These are phyloP conservation scores for Tylopilus sp. DNA, from an alignment of 768 basidiomycete species.

Conservation along the genomic window DNA sequence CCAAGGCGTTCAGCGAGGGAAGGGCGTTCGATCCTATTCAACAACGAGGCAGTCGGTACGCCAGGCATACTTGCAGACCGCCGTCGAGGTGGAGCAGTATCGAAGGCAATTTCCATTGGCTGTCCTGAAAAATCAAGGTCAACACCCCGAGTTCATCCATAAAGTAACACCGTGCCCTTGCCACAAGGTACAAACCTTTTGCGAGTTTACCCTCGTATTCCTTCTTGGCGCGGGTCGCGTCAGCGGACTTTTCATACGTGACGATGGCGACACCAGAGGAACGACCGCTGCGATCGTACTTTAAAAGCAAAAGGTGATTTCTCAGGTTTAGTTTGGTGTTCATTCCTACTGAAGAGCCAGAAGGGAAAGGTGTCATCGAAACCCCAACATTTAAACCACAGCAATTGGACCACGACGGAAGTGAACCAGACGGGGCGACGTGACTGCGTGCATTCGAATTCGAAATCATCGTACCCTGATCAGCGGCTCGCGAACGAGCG, in stretches of 20 bases:
- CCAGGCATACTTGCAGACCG: constrained; percentile 47
- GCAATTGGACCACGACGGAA: constrained; percentile 30
- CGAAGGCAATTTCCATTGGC: constrained; percentile 70
- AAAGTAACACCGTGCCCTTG: neutral
- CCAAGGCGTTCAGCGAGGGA: constrained; percentile 65
- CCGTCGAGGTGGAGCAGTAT: constrained; percentile 44
- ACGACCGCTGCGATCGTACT: constrained; percentile 97
- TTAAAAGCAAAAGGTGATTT: constrained; percentile 45
- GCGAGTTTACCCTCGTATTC: constrained; percentile 84
- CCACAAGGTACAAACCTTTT: constrained; percentile 54
- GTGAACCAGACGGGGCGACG: constrained; percentile 33
- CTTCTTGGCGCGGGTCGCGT: constrained; percentile 81
- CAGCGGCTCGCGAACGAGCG: constrained; percentile 86
- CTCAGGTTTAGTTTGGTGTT: constrained; percentile 57
- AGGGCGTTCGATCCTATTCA: constrained; percentile 74
- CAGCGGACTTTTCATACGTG: constrained; percentile 70
- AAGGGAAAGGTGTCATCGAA: constrained; percentile 43
- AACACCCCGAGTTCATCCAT: neutral
- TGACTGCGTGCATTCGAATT: constrained; percentile 37
- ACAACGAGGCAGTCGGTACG: constrained; percentile 51
- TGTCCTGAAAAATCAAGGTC: constrained; percentile 52
- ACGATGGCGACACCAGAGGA: constrained; percentile 81
- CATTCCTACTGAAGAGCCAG: constrained; percentile 33
- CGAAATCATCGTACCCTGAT: constrained; percentile 85
- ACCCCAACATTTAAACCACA: constrained; percentile 27